These are phyloP conservation scores for Ganoderma sinense DNA, from an alignment of 1,284 basidiomycete genomes.

Conservation along the genomic window DNA sequence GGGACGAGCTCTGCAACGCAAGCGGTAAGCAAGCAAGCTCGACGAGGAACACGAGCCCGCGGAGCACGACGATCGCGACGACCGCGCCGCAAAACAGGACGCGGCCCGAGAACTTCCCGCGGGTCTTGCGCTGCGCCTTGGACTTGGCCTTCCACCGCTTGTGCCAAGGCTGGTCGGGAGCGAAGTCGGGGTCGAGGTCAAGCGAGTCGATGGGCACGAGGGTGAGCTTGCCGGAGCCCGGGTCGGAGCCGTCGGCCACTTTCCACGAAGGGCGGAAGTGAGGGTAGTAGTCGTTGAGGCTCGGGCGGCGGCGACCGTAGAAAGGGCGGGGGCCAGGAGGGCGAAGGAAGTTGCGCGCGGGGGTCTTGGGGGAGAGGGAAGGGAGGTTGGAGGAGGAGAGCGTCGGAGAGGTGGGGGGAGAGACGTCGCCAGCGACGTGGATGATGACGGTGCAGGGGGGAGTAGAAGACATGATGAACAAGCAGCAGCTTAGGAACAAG, in stretches of 20 bases:
- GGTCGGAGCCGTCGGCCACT: background rate
- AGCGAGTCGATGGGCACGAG: slow-evolving; percentile 4
- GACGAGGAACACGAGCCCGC: background rate
- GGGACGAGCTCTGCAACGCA: background rate
- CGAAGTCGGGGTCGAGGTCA: background rate
- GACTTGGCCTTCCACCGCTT: background rate
- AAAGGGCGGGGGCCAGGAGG: background rate
- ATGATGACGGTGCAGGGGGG: slow-evolving; percentile 6
- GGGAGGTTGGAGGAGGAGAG: background rate
- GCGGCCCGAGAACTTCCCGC: background rate
- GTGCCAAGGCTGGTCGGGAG: background rate
- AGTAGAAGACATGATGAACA: background rate
- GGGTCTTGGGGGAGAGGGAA: background rate
- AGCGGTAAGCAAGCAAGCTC: background rate
- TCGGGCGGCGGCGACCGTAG: background rate
- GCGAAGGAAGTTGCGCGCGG: background rate
- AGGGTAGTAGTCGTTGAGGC: background rate
- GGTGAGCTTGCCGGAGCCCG: background rate
- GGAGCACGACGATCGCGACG: background rate
- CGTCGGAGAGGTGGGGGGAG: slow-evolving; percentile 8
- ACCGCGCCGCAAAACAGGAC: background rate
- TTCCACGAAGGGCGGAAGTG: background rate
- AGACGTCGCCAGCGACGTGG: slow-evolving; percentile 3
- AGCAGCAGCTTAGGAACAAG: too few relatives aligned
- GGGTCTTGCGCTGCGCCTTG: background rate